Percentiles rank a stretch among this genome's conserved stretches.
These are phyloP conservation scores for Ambrosia trifida DNA, from an alignment of 129 eudicot genomes.

Conservation along the genomic window DNA sequence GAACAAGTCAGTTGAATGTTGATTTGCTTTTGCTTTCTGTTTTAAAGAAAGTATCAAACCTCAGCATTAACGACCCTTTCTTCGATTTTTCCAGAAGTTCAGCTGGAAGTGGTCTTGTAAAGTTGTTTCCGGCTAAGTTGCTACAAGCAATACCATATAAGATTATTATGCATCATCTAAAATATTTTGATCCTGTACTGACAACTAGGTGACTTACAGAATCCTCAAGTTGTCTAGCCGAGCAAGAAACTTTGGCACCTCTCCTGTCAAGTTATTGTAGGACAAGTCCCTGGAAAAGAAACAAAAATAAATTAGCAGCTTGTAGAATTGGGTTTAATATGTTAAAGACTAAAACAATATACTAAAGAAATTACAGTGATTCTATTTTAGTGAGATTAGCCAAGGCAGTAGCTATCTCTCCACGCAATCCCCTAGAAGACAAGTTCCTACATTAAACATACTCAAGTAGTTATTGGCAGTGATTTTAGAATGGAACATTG, in stretches of 20 bases:
- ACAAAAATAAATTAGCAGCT: neutral
- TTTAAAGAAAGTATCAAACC: conserved; percentile 21
- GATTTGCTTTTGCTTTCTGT: neutral
- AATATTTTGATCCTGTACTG: neutral
- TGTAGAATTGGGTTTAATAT: neutral
- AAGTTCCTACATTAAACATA: conserved; percentile 25
- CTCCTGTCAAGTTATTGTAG: conserved; percentile 24
- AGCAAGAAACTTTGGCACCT: conserved; percentile 28
- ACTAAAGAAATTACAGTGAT: conserved; percentile 11
- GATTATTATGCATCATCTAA: neutral
- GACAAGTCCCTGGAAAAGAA: conserved; percentile 33
- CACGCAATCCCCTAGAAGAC: conserved; percentile 23
- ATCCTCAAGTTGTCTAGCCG: neutral
- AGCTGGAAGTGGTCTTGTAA: no score
- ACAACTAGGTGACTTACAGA: neutral
- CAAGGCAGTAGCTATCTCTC: conserved; percentile 21
- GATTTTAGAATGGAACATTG: neutral
- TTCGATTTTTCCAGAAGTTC: neutral
- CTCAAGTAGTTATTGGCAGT: neutral
- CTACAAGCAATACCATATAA: neutral
- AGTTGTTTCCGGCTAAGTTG: conserved; percentile 19
- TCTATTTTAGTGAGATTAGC: conserved; percentile 27
- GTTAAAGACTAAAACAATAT: neutral
- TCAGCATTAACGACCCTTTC: conserved; percentile 22
- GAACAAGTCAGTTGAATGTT: neutral